Percentiles rank a stretch among this genome's conserved stretches.
phyloP scores from a whole-genome alignment of 1,284 basidiomycete species.

The Ceratobasidium sp. region DNA sequence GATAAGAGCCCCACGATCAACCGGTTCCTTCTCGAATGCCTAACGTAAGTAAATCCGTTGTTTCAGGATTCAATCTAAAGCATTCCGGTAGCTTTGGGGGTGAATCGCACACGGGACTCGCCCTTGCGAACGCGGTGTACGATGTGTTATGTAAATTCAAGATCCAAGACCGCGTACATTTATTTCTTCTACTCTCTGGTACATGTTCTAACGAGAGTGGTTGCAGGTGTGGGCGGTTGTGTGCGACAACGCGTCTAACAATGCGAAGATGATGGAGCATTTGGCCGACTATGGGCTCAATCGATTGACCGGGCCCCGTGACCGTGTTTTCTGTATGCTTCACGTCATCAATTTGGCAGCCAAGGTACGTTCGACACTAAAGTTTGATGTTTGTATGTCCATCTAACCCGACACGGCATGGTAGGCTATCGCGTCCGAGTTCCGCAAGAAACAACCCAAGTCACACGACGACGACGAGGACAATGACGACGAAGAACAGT shows the following conservation, averaged over 20 bases:
- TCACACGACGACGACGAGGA: not conserved
- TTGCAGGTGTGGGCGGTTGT: conserved; percentile 17
- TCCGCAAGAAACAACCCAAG: not conserved
- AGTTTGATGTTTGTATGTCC: not conserved
- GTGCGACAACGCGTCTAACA: conserved; percentile 28
- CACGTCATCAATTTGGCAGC: not conserved
- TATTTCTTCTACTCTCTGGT: too few species aligned
- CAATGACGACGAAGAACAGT: too few species aligned
- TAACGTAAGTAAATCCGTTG: not conserved
- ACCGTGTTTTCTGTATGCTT: not conserved
- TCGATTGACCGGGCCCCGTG: not conserved
- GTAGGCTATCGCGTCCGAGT: not conserved
- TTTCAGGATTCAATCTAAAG: not conserved
- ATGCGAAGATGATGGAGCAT: conserved; percentile 5
- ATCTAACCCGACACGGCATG: not conserved
- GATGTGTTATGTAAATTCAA: not conserved
- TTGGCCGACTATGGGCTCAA: not conserved
- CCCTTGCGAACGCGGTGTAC: not conserved
- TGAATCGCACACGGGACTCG: not conserved
- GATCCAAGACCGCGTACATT: conserved; percentile 17
- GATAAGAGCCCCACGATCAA: not conserved
- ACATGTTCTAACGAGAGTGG: not conserved
- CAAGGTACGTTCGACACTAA: not conserved
- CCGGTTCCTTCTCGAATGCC: not conserved
- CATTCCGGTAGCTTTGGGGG: too few species aligned